Evolutionary conservation across 768 basidiomycete genomes (phyloP), one percentile per base, ranked within the genome.

Genomic region (Pisolithus albus): DNA sequence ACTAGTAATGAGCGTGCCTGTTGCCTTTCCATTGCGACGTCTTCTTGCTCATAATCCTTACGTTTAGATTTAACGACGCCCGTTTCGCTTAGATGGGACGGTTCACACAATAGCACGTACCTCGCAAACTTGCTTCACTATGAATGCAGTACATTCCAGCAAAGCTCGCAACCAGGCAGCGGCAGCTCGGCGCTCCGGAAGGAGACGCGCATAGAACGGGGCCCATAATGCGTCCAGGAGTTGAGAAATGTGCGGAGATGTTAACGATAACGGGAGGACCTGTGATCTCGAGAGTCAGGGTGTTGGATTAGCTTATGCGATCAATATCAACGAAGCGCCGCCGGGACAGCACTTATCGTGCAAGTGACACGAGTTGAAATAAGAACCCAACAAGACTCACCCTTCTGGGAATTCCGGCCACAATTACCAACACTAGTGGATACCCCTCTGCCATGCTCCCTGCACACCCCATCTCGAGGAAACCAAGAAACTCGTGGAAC

Each of bases 141-240:
- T 67, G 59, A 85, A 86, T 1, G 79, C 67, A 11, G 81, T 61
- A 58, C 82, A 88, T 65, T 96, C 93, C 7, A 88, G 65, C 3
- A 89, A 77, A 0, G 79, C 74, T 16, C 86, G 68, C 67, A 92
- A 88, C 9, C 88, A 83, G 0, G 82, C 76, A 5, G 60, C 56
- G 7, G 47, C 55, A 18, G 52, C 39, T 36, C 52, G 54, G 45
- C 47, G 55, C 38, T 64, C 62, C n/a, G 46, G 46, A n/a, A 65
- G 64, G 32, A 65, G 58, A 9, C 59, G 55, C 8, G 61, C 59
- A 47, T 88, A 83, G 1, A 90, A 65, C 0, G 89, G 92, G 15
- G 82, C 78, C 92, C 93, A 96, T 59, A 97, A 83, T 0, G 89
- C 80, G 1, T 73, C 68, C 62, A 92, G 88, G 40, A 95, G 69